phyloP scores from a whole-genome alignment of 805 yeast species.

The Wickerhamomyces xylosicus region DNA sequence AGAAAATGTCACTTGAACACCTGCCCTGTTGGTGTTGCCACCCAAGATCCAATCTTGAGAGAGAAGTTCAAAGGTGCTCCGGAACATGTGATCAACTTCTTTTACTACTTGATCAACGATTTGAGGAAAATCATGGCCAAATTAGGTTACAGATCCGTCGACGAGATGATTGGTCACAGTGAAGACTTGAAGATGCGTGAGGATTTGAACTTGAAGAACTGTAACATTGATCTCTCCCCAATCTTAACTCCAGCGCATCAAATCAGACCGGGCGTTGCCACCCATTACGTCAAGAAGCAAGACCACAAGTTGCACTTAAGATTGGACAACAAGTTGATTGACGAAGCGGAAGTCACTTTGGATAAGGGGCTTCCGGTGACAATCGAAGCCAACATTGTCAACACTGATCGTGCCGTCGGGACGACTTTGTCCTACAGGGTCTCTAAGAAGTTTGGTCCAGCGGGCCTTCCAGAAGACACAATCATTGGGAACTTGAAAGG shows the following conservation, averaged over 20 bases:
- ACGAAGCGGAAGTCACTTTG: constrained; percentile 90
- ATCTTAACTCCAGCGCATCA: constrained; percentile 94
- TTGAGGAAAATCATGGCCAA: constrained; percentile 88
- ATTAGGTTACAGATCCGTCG: constrained; percentile 89
- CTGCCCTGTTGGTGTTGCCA: constrained; percentile 98
- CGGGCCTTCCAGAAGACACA: constrained; percentile 91
- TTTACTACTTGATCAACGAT: constrained; percentile 89
- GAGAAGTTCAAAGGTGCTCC: constrained; percentile 93
- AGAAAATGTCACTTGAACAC: constrained; percentile 89
- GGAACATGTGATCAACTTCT: constrained; percentile 95
- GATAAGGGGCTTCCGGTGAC: constrained; percentile 95
- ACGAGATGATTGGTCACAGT: constrained; percentile 97
- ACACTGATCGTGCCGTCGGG: constrained; percentile 95
- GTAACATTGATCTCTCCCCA: constrained; percentile 85
- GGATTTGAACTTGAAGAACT: constrained; percentile 82
- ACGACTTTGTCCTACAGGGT: constrained; percentile 90
- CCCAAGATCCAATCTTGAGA: constrained; percentile 92
- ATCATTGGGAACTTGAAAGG: constrained; percentile 88
- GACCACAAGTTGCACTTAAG: constrained; percentile 91
- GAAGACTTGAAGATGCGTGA: constrained; percentile 83
- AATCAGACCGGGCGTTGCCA: constrained; percentile 94
- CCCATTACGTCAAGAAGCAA: constrained; percentile 84
- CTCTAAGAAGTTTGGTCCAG: constrained; percentile 87
- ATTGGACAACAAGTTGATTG: constrained; percentile 90
- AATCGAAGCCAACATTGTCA: constrained; percentile 85